Conservation (phyloP, 139 green algal species). For the Edaphochlamys debaryana region DNA sequence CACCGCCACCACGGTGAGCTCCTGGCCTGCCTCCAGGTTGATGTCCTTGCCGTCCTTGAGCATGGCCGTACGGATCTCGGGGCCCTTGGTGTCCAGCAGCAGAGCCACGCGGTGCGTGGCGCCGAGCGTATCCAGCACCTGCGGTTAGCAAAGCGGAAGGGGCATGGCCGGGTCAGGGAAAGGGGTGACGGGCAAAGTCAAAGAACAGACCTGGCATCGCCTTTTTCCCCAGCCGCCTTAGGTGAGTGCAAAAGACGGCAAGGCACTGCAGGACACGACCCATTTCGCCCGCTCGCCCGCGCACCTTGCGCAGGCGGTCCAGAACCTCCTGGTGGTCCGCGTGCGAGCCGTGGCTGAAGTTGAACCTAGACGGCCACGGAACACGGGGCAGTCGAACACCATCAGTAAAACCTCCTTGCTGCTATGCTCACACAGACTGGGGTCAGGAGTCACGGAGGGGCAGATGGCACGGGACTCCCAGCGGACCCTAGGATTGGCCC, state of each 20-base stretch:
- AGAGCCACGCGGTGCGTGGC: conserved; percentile 61
- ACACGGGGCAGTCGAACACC: background rate
- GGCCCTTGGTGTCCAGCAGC: conserved; percentile 50
- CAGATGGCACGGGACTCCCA: too few relatives aligned
- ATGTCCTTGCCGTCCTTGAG: conserved; percentile 59
- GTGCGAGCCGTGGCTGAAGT: conserved; percentile 85
- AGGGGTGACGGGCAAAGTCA: too few relatives aligned
- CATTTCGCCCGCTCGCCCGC: too few relatives aligned
- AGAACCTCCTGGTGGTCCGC: conserved; percentile 65
- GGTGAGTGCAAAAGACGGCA: too few relatives aligned
- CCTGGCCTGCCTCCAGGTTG: conserved; percentile 53
- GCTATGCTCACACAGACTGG: too few relatives aligned
- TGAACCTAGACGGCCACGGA: conserved; percentile 66
- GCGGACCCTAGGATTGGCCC: too few relatives aligned
- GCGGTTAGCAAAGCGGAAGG: too few relatives aligned
- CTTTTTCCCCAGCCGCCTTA: too few relatives aligned
- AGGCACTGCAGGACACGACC: too few relatives aligned
- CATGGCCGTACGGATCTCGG: conserved; percentile 71
- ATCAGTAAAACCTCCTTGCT: background rate
- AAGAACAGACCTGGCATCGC: too few relatives aligned
- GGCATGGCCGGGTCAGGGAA: too few relatives aligned
- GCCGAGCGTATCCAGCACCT: conserved; percentile 20
- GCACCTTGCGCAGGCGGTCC: conserved; percentile 40
- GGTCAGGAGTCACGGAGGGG: too few relatives aligned
- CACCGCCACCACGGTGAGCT: conserved; percentile 66